These are phyloP conservation scores for Bryoglossum gracile DNA, from an alignment of 495 filamentous ascomycete genomes.

Conservation along the genomic window DNA sequence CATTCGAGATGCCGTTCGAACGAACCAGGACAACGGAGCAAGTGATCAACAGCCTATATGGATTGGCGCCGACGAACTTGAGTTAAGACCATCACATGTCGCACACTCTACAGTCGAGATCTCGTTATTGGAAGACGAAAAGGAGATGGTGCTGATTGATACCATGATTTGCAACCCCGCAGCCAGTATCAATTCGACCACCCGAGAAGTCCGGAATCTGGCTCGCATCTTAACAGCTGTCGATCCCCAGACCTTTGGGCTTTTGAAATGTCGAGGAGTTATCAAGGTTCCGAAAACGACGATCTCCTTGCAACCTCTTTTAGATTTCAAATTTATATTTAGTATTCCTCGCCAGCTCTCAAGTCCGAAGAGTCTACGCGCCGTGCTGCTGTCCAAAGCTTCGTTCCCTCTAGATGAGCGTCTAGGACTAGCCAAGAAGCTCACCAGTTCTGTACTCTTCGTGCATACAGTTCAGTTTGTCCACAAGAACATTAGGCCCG, in stretches of 20 bases:
- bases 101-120: slow-evolving; percentile 20
- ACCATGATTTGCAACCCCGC: slow-evolving; percentile 14
- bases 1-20: slow-evolving; percentile 11
- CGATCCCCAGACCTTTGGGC: slow-evolving; percentile 38
- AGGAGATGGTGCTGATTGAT: slow-evolving; percentile 22
- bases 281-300: slow-evolving; percentile 11
- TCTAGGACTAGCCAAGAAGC: slow-evolving; percentile 28
- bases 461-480: slow-evolving; percentile 37
- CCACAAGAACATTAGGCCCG: slow-evolving; percentile 42
- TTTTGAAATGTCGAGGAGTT: slow-evolving; percentile 41
- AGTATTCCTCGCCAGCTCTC: background rate
- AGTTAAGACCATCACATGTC: slow-evolving; percentile 11
- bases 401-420: slow-evolving; percentile 13
- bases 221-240: slow-evolving; percentile 31
- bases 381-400: background rate
- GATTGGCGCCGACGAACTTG: slow-evolving; percentile 6
- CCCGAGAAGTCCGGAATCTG: slow-evolving; percentile 32
- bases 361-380: slow-evolving; percentile 9
- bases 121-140: background rate
- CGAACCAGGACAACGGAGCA: background rate
- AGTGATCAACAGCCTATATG: slow-evolving; percentile 7
- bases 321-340: slow-evolving; percentile 19
- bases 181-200: slow-evolving; percentile 11
- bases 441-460: slow-evolving; percentile 33
- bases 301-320: background rate